Conservation (phyloP, 2,329 filamentous ascomycete genomes). For the Sporothrix phasma region DNA sequence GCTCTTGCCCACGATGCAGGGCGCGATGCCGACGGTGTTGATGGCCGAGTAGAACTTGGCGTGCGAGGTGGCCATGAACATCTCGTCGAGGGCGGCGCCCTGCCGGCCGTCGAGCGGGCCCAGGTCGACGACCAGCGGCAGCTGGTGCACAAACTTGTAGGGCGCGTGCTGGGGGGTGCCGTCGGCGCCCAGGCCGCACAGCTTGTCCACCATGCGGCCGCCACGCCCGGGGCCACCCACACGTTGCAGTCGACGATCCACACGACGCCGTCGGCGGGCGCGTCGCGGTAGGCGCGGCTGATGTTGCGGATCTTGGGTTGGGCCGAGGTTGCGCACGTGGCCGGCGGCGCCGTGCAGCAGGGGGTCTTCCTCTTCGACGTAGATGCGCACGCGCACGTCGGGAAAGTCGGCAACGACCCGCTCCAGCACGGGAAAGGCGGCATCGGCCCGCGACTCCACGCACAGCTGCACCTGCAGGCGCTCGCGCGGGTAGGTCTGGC, state of each 20-base stretch:
- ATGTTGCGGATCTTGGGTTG: constrained; percentile 98
- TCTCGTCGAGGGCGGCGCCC: constrained; percentile 82
- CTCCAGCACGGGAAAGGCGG: constrained; percentile 64
- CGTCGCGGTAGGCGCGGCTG: constrained; percentile 83
- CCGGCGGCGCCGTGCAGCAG: constrained; percentile 33
- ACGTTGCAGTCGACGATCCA: constrained; percentile 98
- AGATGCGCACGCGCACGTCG: constrained; percentile 64
- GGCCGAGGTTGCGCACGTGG: constrained; percentile 56
- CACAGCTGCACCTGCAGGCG: constrained; percentile 77
- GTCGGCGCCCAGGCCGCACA: constrained; percentile 57
- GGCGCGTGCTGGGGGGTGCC: constrained; percentile 27
- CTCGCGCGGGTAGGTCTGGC: constrained; percentile 66
- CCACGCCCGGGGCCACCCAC: constrained; percentile 72
- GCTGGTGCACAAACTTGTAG: constrained; percentile 90
- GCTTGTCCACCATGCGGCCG: constrained; percentile 82
- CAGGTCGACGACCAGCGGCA: constrained; percentile 75
- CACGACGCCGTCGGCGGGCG: constrained; percentile 73
- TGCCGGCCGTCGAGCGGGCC: constrained; percentile 29
- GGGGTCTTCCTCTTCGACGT: constrained; percentile 24
- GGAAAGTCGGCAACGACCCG: constrained; percentile 66
- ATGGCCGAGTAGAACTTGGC: constrained; percentile 98
- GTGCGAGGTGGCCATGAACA: constrained; percentile 88
- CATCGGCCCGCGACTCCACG: constrained; percentile 62
- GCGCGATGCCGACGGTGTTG: constrained; percentile 82
- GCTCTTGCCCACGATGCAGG: constrained; percentile 91